phyloP scores from a whole-genome alignment of 148 eudicot species.

The Drosera capensis region DNA sequence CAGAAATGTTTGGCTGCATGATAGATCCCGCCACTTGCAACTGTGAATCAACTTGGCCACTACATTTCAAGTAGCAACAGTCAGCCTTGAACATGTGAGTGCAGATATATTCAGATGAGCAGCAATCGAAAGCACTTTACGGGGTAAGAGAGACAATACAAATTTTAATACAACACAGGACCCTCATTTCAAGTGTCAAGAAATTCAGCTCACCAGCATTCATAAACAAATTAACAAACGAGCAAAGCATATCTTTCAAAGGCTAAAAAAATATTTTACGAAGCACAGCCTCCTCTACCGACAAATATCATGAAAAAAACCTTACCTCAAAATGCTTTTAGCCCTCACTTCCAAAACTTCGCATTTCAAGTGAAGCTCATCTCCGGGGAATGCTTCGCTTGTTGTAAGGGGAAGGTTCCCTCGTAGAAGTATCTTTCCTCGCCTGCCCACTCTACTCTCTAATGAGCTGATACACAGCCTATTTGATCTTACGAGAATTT shows the following conservation, averaged over 20 bases:
- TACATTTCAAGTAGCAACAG: constrained; percentile 19
- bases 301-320: neutral
- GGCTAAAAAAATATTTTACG: neutral
- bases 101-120: neutral
- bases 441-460: constrained; percentile 92
- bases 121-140: neutral
- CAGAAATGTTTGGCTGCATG: constrained; percentile 92
- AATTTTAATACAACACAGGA: no score
- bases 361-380: constrained; percentile 91
- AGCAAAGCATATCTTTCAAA: no score
- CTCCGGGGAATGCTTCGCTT: constrained; percentile 68
- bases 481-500: constrained; percentile 76
- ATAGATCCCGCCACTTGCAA: constrained; percentile 90
- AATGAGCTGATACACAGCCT: constrained; percentile 70
- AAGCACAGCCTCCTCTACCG: neutral
- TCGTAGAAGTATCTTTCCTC: constrained; percentile 77
- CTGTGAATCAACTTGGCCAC: constrained; percentile 97
- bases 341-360: constrained; percentile 91
- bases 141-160: no score
- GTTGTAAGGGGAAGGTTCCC: constrained; percentile 80
- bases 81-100: constrained; percentile 10
- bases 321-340: constrained; percentile 74
- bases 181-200: neutral
- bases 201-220: no score
- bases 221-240: neutral